Base-by-base conservation (phyloP, 805 yeast genomes). In the Sugiyamaella marilandica region DNA sequence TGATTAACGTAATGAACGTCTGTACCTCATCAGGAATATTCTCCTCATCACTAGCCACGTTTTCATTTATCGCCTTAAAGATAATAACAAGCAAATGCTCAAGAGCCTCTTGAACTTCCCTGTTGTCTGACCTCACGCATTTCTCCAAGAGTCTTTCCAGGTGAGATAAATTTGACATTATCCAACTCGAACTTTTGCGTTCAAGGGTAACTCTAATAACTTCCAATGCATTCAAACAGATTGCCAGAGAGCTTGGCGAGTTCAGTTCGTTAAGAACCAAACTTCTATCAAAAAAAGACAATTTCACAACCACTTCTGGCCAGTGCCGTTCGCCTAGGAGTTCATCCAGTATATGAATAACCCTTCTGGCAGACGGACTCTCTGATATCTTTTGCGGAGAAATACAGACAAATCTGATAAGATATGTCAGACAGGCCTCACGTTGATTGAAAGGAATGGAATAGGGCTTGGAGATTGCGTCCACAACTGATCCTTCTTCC, bases 151-250 rank as follows among this genome's bases (percentile, higher is more conserved):
- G 71, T 52, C 78, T 79, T 58, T 86, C 91, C 32, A 95, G 76
- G 33, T 84, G 81, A 1, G 76, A 73, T 36, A 90, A 68, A 57
- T 90, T 86, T 1, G 81, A 78, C 41, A 85, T 70, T 50, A 94
- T 84, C 97, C 97, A 94, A 11, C 75, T 80, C 0, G 85, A 69
- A 1, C 82, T 67, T 68, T 87, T 87, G 78, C 89, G 87, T 57
- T 84, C 87, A 50, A 94, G 72, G 1, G 90, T 89, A 44, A 90
- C 87, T 10, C 85, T 83, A 44, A 94, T 74, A 0, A 94, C 97
- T 65, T 89, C 96, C 47, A 95, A 70, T 0, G 99, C 96, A 69
- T 94, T 95, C 62, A 91, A 73, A 60, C 96, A 87, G 60, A 86
- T 85, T 1, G 90, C 88, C 21, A 89, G 66, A 39, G 86, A 76